Conservation (phyloP, 495 filamentous ascomycete species). For the Penicillium ochrochloron region DNA sequence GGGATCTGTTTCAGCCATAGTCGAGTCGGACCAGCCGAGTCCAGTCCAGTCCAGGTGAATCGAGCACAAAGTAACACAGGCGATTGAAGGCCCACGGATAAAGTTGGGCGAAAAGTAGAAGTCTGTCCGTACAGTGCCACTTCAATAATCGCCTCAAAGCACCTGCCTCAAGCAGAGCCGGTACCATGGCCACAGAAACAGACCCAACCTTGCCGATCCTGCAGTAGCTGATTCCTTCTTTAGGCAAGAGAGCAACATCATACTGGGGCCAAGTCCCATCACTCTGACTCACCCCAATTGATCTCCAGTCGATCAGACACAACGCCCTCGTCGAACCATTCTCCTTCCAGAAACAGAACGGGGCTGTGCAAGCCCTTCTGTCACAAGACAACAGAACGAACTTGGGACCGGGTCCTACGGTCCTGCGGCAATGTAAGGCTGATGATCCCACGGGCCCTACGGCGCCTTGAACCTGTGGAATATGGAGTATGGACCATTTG, state of each 20-base stretch:
- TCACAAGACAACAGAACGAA: conserved; percentile 2
- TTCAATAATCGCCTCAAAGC: background rate
- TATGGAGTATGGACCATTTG: background rate
- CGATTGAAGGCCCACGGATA: background rate
- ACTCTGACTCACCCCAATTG: conserved; percentile 11
- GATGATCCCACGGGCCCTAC: conserved; percentile 4
- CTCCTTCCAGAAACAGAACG: conserved; percentile 9
- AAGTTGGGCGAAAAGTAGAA: background rate
- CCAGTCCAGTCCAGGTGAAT: background rate
- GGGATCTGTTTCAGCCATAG: background rate
- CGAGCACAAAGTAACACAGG: background rate
- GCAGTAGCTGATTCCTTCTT: conserved; percentile 1
- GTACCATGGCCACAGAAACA: background rate
- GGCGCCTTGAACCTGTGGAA: background rate
- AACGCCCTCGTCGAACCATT: background rate
- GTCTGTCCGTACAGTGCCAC: background rate
- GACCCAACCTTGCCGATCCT: conserved; percentile 9
- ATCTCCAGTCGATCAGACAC: conserved; percentile 9
- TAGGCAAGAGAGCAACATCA: background rate
- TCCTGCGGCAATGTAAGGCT: background rate
- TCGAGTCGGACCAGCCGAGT: background rate
- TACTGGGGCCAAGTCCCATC: background rate
- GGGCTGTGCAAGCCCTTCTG: background rate
- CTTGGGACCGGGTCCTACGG: no score
- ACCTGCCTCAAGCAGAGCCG: background rate